phyloP scores from a whole-genome alignment of 257 asterid genomes.

The Solanum appendiculatum region DNA sequence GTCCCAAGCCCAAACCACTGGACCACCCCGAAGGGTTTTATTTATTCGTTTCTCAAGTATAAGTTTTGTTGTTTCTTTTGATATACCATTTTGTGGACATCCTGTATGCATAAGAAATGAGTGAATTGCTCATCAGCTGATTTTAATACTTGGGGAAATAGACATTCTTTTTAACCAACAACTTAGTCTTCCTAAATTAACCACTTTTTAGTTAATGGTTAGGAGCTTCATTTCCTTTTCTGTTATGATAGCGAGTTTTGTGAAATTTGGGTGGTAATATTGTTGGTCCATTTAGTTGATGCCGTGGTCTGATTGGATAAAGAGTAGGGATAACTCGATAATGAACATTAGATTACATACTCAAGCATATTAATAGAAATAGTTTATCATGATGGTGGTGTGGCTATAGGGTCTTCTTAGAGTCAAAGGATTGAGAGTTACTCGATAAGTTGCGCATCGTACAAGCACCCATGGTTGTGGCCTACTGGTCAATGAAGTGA shows the following conservation, averaged over 20 bases:
- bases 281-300: not conserved
- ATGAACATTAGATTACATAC: not conserved
- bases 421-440: not conserved
- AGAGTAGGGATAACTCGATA: not conserved
- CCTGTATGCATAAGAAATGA: not conserved
- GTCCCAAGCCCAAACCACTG: no score
- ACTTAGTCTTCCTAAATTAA: not conserved
- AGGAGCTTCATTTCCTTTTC: not conserved
- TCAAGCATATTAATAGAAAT: not conserved
- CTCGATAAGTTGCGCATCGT: not conserved
- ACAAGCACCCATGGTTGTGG: not conserved
- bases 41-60: not conserved
- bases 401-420: not conserved
- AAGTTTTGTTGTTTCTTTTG: not conserved
- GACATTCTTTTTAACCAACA: not conserved
- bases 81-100: not conserved
- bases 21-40: no score
- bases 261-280: not conserved
- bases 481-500: not conserved
- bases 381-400: not conserved
- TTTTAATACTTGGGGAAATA: not conserved
- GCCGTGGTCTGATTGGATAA: not conserved
- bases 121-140: not conserved
- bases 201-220: not conserved
- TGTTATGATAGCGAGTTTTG: not conserved